Conservation (phyloP, 129 eudicot species). For the Pulicaria dysenterica region DNA sequence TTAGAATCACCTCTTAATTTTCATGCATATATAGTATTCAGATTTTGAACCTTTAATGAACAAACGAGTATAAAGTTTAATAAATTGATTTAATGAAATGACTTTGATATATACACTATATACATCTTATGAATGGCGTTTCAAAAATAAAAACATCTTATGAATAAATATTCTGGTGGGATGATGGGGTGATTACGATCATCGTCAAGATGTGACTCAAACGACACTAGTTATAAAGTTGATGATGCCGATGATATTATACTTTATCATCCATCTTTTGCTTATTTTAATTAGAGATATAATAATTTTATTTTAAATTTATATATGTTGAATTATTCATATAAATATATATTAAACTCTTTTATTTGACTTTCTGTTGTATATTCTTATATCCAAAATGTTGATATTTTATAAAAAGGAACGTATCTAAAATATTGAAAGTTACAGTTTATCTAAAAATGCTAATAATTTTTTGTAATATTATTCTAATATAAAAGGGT, state of each 20-base stretch:
- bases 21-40: too few species aligned
- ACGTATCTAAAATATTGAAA: not conserved
- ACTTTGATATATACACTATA: too few species aligned
- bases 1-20: too few species aligned
- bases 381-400: not conserved
- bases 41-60: too few species aligned
- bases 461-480: not conserved
- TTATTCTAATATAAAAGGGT: slow-evolving; percentile 1
- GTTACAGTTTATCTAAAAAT: not conserved
- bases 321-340: too few species aligned
- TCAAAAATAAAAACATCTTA: too few species aligned
- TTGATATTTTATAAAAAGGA: not conserved
- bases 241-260: slow-evolving; percentile 1
- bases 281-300: not conserved
- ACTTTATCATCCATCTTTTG: not conserved
- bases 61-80: too few species aligned
- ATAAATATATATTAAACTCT: too few species aligned
- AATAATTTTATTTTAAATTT: not conserved
- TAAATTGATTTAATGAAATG: too few species aligned
- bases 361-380: too few species aligned
- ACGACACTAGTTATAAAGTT: slow-evolving; percentile 30
- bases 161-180: slow-evolving; percentile 21
- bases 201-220: slow-evolving; percentile 30
- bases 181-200: slow-evolving; percentile 30
- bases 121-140: not conserved